Evolutionary conservation across 148 eudicot species (phyloP).

Genomic region (Chenopodium suecicum): DNA sequence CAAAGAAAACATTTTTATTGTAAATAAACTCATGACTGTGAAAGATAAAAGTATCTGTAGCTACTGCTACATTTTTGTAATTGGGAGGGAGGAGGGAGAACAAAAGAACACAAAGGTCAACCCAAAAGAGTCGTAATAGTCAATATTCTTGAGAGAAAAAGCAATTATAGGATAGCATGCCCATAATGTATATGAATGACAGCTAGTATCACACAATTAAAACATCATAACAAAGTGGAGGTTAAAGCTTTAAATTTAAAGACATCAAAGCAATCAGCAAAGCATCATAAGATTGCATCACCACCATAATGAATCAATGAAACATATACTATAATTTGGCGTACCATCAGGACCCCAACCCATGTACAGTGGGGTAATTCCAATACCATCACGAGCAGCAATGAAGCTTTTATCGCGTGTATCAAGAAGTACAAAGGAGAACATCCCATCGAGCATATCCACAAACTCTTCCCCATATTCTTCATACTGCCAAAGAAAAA

Average conservation of each 20-base stretch:
- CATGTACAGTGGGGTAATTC: conserved; percentile 87
- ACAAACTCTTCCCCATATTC: conserved; percentile 92
- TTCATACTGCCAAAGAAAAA: conserved; percentile 55
- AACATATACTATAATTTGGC: conserved; percentile 19
- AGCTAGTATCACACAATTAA: not conserved
- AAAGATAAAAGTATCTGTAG: not conserved
- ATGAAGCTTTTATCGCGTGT: conserved; percentile 84
- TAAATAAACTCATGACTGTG: too few species aligned
- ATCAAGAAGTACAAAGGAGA: conserved; percentile 91
- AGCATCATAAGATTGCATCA: not conserved
- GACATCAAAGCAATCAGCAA: not conserved
- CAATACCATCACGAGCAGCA: conserved; percentile 90
- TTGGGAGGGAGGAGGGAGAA: too few species aligned
- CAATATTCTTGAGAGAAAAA: not conserved
- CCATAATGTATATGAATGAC: not conserved
- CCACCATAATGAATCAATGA: not conserved
- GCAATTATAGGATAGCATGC: not conserved
- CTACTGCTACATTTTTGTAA: not conserved
- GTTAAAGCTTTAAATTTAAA: not conserved
- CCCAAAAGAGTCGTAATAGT: not conserved
- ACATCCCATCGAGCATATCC: conserved; percentile 95
- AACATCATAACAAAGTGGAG: not conserved
- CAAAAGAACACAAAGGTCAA: not conserved
- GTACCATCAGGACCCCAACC: conserved; percentile 99
- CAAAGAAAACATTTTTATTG: conserved; percentile 4